Percentiles rank a stretch among this genome's conserved stretches.
phyloP scores from a whole-genome alignment of 179 eudicot species.

The Vitellaria paradoxa region DNA sequence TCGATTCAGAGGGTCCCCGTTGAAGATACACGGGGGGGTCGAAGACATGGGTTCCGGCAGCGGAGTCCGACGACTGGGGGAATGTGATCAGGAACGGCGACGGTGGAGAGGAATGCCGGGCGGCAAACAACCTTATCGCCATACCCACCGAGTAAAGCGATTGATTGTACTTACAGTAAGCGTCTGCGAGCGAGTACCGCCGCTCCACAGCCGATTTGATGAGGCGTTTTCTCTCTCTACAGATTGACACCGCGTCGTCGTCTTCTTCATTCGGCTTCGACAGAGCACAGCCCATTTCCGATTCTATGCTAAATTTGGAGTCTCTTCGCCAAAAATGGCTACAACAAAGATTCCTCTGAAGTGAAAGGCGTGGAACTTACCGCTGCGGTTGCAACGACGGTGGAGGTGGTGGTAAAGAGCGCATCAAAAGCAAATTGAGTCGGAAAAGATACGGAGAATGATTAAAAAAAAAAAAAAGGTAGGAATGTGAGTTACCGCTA shows the following conservation, averaged over 20 bases:
- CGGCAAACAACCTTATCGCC: constrained; percentile 35
- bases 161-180: constrained; percentile 36
- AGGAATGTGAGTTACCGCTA: not conserved
- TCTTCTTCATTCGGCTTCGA: constrained; percentile 7
- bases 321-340: not conserved
- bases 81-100: constrained; percentile 19
- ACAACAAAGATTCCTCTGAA: too few relatives aligned
- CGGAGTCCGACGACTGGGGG: not conserved
- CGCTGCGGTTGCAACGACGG: too few relatives aligned
- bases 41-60: not conserved
- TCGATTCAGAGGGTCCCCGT: too few relatives aligned
- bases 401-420: too few relatives aligned
- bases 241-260: constrained; percentile 26
- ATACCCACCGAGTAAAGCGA: constrained; percentile 40
- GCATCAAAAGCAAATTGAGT: not conserved
- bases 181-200: constrained; percentile 34
- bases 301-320: not conserved
- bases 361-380: too few relatives aligned
- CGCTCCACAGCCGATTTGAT: constrained; percentile 34
- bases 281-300: constrained; percentile 42
- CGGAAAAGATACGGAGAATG: not conserved
- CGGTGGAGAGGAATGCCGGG: constrained; percentile 26
- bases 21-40: not conserved
- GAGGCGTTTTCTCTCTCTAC: constrained; percentile 35
- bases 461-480: not conserved